Conservation (phyloP, 768 basidiomycete genomes). For the Neoboletus subvelutipes region DNA sequence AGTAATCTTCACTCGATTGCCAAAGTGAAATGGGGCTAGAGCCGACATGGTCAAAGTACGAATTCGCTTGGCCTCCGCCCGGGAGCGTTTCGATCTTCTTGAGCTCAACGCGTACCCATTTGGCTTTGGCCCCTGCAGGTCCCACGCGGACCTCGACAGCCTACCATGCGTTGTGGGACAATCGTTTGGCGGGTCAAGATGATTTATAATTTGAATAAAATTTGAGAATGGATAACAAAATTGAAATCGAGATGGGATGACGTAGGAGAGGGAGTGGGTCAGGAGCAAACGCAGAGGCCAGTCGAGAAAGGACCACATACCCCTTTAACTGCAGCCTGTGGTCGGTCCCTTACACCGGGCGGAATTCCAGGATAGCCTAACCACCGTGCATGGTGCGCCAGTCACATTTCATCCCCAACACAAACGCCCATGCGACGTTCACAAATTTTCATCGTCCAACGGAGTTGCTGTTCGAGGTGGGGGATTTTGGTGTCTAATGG, state of each 20-base stretch:
- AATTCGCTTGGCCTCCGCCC: constrained; percentile 63
- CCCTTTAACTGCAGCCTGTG: constrained; percentile 82
- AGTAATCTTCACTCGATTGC: constrained; percentile 77
- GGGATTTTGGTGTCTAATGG: too few species aligned
- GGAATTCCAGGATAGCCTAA: constrained; percentile 87
- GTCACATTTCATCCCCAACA: too few species aligned
- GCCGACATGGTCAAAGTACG: constrained; percentile 79
- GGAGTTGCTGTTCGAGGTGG: too few species aligned
- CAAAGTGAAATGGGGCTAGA: constrained; percentile 82
- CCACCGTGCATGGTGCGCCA: constrained; percentile 5
- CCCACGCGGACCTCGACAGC: constrained; percentile 84
- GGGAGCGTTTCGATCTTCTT: constrained; percentile 87
- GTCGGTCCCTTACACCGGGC: constrained; percentile 69
- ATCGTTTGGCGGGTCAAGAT: neutral
- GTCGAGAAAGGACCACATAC: constrained; percentile 47
- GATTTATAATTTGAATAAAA: constrained; percentile 1
- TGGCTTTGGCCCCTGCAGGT: constrained; percentile 76
- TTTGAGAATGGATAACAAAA: neutral
- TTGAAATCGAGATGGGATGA: neutral
- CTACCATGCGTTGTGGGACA: constrained; percentile 36
- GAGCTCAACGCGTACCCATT: constrained; percentile 90
- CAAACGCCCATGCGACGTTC: too few species aligned
- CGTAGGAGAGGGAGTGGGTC: neutral
- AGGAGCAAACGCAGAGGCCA: neutral
- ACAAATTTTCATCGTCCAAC: too few species aligned